phyloP scores from a whole-genome alignment of 2,329 filamentous ascomycete genomes.

The Oidium heveae region DNA sequence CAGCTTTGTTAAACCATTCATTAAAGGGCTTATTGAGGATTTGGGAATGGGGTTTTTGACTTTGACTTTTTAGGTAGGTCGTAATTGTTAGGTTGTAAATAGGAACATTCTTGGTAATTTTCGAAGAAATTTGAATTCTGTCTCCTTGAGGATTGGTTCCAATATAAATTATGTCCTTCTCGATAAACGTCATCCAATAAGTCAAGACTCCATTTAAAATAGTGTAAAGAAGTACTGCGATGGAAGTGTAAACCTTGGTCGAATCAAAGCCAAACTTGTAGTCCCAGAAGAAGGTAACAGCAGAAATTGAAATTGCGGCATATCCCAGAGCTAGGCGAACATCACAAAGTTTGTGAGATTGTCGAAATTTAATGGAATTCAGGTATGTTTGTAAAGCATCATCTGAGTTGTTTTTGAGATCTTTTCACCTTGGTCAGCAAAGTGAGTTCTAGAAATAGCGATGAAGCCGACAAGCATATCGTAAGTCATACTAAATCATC shows the following conservation, averaged over 20 bases:
- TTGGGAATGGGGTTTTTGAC: slow-evolving; percentile 8
- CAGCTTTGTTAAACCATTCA: slow-evolving; percentile 50
- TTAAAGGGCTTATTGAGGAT: slow-evolving; percentile 37
- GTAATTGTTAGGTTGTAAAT: slow-evolving; percentile 53
- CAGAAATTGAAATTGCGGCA: slow-evolving; percentile 53
- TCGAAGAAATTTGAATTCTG: slow-evolving; percentile 48
- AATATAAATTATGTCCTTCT: slow-evolving; percentile 60
- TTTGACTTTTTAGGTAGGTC: slow-evolving; percentile 10
- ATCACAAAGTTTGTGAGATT: slow-evolving; percentile 59
- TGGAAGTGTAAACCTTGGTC: slow-evolving; percentile 59
- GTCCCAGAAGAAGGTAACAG: slow-evolving; percentile 70
- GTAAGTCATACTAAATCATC: no score
- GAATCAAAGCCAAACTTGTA: slow-evolving; percentile 73
- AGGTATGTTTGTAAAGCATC: slow-evolving; percentile 88
- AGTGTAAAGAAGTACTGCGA: slow-evolving; percentile 58
- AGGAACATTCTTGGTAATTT: slow-evolving; percentile 54
- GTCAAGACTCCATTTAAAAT: slow-evolving; percentile 54
- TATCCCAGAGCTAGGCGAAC: slow-evolving; percentile 69
- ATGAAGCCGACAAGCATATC: neutral
- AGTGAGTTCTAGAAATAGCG: neutral
- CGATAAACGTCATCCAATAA: slow-evolving; percentile 63
- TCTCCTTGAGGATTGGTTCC: slow-evolving; percentile 39
- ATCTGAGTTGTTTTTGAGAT: slow-evolving; percentile 90
- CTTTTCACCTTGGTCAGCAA: slow-evolving; percentile 20
- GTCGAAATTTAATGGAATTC: slow-evolving; percentile 60